These are phyloP conservation scores for Apodospora peruviana DNA, from an alignment of 495 filamentous ascomycete species.

Conservation along the genomic window DNA sequence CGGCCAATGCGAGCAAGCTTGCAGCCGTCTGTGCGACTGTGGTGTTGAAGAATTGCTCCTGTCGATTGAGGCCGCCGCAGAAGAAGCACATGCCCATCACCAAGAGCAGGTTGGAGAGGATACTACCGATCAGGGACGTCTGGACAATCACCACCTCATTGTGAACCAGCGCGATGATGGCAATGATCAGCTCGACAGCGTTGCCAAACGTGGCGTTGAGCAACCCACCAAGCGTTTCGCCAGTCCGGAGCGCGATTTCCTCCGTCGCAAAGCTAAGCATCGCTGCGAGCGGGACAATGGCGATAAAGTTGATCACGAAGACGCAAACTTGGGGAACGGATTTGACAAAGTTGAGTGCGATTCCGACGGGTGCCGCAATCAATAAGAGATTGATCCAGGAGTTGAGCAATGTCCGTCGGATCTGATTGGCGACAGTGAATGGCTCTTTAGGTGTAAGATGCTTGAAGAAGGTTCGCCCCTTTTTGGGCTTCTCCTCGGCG, in stretches of 20 bases:
- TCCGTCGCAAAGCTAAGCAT: slow-evolving; percentile 89
- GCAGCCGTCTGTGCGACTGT: slow-evolving; percentile 91
- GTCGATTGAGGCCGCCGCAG: slow-evolving; percentile 71
- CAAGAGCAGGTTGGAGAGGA: slow-evolving; percentile 85
- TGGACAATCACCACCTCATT: slow-evolving; percentile 80
- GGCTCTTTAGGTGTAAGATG: slow-evolving; percentile 38
- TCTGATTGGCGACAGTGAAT: slow-evolving; percentile 64
- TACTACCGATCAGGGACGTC: slow-evolving; percentile 85
- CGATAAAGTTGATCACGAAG: slow-evolving; percentile 87
- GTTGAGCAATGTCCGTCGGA: slow-evolving; percentile 64
- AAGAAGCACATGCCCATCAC: slow-evolving; percentile 95
- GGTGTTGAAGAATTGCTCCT: slow-evolving; percentile 86
- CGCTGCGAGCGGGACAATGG: slow-evolving; percentile 84
- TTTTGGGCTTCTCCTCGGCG: slow-evolving; percentile 10
- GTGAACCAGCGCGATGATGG: slow-evolving; percentile 72
- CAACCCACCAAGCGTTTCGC: slow-evolving; percentile 80
- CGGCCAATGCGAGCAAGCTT: slow-evolving; percentile 71
- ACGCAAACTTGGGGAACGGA: slow-evolving; percentile 51
- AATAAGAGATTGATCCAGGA: slow-evolving; percentile 83
- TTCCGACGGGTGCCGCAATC: slow-evolving; percentile 73
- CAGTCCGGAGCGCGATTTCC: slow-evolving; percentile 75
- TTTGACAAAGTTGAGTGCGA: slow-evolving; percentile 60
- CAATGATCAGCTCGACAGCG: slow-evolving; percentile 87
- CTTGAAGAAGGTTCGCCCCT: slow-evolving; percentile 34
- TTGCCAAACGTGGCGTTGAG: slow-evolving; percentile 89